Percentiles rank a stretch among this genome's conserved stretches.
phyloP scores from a whole-genome alignment of 306 rosid species.

The Trichosanthes cucumerina region DNA sequence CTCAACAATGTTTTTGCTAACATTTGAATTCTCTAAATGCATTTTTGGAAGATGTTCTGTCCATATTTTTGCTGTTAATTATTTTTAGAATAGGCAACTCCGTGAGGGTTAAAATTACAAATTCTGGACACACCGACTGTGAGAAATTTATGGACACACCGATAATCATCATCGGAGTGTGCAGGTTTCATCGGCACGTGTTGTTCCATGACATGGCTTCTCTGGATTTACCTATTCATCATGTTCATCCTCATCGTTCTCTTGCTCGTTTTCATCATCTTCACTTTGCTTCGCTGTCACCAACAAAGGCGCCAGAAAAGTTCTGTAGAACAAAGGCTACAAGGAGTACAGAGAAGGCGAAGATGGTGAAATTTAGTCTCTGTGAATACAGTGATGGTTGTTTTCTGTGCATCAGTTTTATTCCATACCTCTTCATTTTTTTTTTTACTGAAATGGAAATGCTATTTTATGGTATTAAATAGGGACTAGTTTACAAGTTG shows the following conservation, averaged over 20 bases:
- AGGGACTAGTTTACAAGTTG: too few species aligned
- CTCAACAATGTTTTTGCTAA: not conserved
- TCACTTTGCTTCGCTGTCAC: slow-evolving; percentile 48
- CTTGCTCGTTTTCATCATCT: slow-evolving; percentile 47
- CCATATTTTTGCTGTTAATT: not conserved
- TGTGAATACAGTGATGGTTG: too few species aligned
- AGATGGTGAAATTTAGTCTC: too few species aligned
- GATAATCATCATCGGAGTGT: slow-evolving; percentile 46
- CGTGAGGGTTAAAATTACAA: not conserved
- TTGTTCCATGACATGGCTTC: slow-evolving; percentile 49
- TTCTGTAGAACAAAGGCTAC: slow-evolving; percentile 29
- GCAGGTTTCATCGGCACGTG: slow-evolving; percentile 72
- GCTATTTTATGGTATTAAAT: too few species aligned
- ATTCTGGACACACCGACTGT: slow-evolving; percentile 49
- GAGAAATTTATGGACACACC: slow-evolving; percentile 56
- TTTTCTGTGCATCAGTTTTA: too few species aligned
- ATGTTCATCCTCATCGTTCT: slow-evolving; percentile 71
- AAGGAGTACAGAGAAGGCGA: slow-evolving; percentile 36
- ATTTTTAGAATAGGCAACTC: not conserved
- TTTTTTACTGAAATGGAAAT: too few species aligned
- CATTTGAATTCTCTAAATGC: not conserved
- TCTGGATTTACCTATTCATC: slow-evolving; percentile 61
- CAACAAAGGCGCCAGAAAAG: slow-evolving; percentile 56
- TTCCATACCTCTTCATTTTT: too few species aligned
- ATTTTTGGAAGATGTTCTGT: not conserved